phyloP scores from a whole-genome alignment of 768 basidiomycete species.

The Coprinopsis sp. region DNA sequence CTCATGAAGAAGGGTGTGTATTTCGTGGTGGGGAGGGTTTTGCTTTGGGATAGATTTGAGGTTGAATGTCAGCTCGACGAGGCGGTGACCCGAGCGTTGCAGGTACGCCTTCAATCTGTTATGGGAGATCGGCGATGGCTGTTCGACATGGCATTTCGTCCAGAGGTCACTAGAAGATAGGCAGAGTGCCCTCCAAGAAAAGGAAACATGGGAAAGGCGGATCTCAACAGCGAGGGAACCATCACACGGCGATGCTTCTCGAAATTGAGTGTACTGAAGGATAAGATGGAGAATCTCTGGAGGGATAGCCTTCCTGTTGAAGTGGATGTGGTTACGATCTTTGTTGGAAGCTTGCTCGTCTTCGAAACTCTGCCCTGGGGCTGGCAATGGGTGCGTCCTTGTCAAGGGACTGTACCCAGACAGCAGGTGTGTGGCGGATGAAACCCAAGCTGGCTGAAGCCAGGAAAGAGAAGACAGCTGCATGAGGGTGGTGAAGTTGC shows the following conservation, averaged over 20 bases:
- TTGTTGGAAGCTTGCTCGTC: too few species aligned
- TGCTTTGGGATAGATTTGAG: not conserved
- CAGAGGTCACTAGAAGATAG: conserved; percentile 7
- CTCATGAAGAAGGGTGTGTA: not conserved
- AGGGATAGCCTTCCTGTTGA: conserved; percentile 1
- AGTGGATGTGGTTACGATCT: too few species aligned
- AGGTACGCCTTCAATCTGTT: not conserved
- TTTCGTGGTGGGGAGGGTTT: not conserved
- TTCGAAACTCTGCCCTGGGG: too few species aligned
- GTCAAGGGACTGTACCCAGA: too few species aligned
- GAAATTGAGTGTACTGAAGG: not conserved
- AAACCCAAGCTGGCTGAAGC: too few species aligned
- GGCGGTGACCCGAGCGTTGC: conserved; percentile 1
- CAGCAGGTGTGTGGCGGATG: too few species aligned
- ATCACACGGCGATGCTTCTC: not conserved
- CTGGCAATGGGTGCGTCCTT: too few species aligned
- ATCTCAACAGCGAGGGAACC: not conserved
- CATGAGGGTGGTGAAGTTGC: too few species aligned
- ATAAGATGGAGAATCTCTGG: conserved; percentile 4
- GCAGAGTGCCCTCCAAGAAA: not conserved
- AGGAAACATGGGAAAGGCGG: conserved; percentile 2
- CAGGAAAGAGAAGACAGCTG: too few species aligned
- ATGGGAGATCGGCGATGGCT: not conserved
- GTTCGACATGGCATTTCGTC: not conserved
- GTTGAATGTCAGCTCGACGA: conserved; percentile 3